A percentile compares a stretch with the other conserved stretches of the same genome.
Evolutionary conservation across 208 protist species (phyloP).

Genomic region (Crithidia acanthocephali): DNA sequence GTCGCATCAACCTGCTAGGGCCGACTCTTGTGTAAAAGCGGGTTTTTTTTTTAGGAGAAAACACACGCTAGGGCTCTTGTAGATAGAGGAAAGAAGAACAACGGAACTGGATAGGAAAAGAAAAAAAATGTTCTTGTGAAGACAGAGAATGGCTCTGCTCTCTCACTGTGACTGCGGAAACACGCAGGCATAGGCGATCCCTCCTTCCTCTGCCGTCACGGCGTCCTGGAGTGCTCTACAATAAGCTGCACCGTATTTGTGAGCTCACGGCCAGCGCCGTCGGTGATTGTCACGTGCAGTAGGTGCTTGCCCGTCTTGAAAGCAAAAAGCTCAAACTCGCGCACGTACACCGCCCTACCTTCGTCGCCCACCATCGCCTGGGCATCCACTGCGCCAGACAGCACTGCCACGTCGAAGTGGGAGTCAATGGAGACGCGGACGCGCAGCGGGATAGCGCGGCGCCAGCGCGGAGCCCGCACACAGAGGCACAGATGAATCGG

Average conservation of each 20-base stretch:
- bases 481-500: constrained; percentile 55
- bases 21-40: too few relatives aligned
- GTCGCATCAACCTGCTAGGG: too few relatives aligned
- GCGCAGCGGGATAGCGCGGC: constrained; percentile 59
- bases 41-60: too few relatives aligned
- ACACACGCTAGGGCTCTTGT: too few relatives aligned
- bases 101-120: too few relatives aligned
- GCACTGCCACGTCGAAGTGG: constrained; percentile 66
- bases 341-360: constrained; percentile 43
- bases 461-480: constrained; percentile 61
- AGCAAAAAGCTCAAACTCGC: constrained; percentile 69
- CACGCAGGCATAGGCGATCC: too few relatives aligned
- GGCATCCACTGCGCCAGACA: constrained; percentile 69
- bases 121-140: too few relatives aligned
- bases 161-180: too few relatives aligned
- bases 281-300: constrained; percentile 63
- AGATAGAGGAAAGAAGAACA: too few relatives aligned
- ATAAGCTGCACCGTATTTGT: constrained; percentile 55
- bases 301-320: constrained; percentile 83
- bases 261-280: constrained; percentile 62
- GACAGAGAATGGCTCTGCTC: too few relatives aligned
- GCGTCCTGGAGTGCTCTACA: constrained; percentile 35
- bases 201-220: too few relatives aligned
- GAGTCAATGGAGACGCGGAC: constrained; percentile 63
- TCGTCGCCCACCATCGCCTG: constrained; percentile 53